These are phyloP conservation scores for Hypoxylon perforatum DNA, from an alignment of 495 filamentous ascomycete genomes.

Conservation along the genomic window DNA sequence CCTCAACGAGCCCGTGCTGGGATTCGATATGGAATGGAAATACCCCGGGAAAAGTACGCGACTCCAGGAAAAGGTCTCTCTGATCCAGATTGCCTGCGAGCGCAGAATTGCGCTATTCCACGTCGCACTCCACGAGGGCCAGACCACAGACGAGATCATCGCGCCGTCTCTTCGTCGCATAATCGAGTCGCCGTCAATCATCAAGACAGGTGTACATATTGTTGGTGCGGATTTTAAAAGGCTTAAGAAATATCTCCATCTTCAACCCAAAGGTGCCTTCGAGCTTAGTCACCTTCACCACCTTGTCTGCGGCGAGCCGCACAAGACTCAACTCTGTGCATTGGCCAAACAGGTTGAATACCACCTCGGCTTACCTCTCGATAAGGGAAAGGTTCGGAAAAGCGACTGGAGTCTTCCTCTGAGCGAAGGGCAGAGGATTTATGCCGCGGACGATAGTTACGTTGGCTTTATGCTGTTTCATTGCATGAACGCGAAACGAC, in stretches of 20 bases:
- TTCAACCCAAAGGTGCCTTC: constrained; percentile 68
- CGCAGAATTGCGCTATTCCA: constrained; percentile 76
- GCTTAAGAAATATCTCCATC: constrained; percentile 65
- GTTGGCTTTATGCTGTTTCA: constrained; percentile 73
- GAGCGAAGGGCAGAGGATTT: constrained; percentile 63
- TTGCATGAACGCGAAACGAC: constrained; percentile 68
- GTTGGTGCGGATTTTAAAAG: constrained; percentile 72
- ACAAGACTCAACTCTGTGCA: constrained; percentile 66
- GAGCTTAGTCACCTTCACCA: constrained; percentile 77
- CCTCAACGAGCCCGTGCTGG: constrained; percentile 68
- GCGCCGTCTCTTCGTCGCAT: constrained; percentile 69
- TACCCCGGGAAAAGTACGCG: constrained; percentile 51
- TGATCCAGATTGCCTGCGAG: constrained; percentile 78
- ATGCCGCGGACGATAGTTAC: constrained; percentile 79
- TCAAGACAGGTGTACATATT: constrained; percentile 74
- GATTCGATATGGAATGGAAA: constrained; percentile 83
- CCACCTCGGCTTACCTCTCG: constrained; percentile 72
- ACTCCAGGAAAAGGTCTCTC: constrained; percentile 67
- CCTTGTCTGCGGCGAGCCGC: constrained; percentile 66
- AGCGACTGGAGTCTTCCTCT: constrained; percentile 72
- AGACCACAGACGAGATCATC: constrained; percentile 63
- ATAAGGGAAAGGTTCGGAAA: constrained; percentile 69
- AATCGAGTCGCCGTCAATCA: constrained; percentile 68
- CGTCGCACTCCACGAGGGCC: constrained; percentile 64
- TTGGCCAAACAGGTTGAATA: constrained; percentile 69